Percentiles rank a stretch among this genome's conserved stretches.
phyloP scores from a whole-genome alignment of 805 yeast genomes.

The Wickerhamiella parazyma region DNA sequence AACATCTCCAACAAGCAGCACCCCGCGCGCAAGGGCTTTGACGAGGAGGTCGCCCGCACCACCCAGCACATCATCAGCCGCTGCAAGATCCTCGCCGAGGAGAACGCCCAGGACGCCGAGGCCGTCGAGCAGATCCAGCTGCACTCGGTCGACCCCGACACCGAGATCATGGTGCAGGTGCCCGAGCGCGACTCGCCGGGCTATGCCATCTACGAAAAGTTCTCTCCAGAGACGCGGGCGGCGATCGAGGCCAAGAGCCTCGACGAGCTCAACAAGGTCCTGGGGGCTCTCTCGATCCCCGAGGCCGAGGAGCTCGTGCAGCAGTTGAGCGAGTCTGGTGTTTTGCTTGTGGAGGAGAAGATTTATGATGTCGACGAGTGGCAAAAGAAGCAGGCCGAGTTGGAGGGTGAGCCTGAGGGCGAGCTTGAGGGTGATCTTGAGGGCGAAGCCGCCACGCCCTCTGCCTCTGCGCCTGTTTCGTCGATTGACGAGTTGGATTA shows the following conservation, averaged over 20 bases:
- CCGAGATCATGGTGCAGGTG: conserved; percentile 55
- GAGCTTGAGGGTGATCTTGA: neutral
- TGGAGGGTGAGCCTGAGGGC: neutral
- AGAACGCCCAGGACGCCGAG: conserved; percentile 21
- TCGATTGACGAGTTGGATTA: too few relatives aligned
- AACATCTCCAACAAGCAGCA: conserved; percentile 40
- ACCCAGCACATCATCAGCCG: conserved; percentile 61
- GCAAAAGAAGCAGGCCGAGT: conserved; percentile 20
- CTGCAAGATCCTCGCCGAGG: conserved; percentile 48
- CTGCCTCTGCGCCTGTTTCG: too few relatives aligned
- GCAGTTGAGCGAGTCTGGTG: conserved; percentile 63
- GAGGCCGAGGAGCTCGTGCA: conserved; percentile 73
- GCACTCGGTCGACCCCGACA: conserved; percentile 72
- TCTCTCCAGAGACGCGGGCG: conserved; percentile 51
- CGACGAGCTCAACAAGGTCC: conserved; percentile 71
- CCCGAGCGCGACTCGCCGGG: conserved; percentile 30
- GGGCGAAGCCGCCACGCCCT: neutral
- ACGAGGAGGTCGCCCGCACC: conserved; percentile 61
- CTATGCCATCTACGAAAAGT: conserved; percentile 35
- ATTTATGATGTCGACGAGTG: conserved; percentile 29
- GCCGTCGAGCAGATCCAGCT: conserved; percentile 77
- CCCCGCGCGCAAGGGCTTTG: conserved; percentile 58
- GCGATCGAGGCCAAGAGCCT: conserved; percentile 63
- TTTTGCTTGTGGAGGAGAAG: conserved; percentile 61
- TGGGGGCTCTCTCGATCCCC: conserved; percentile 54